Conservation (phyloP, 169 alveolate genomes). For the Plasmodium berghei region DNA sequence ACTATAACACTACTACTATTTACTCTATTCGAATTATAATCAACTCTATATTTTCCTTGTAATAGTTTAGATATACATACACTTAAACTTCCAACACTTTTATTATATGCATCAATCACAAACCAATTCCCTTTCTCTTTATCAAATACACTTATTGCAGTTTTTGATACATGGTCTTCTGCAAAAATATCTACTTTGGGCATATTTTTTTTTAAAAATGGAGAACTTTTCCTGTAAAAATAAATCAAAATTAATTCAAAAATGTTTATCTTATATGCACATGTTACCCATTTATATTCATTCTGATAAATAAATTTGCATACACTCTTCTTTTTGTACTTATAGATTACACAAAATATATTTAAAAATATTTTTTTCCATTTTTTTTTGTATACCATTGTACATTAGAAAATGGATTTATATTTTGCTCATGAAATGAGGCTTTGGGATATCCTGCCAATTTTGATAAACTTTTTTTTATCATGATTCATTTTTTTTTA, state of each 20-base stretch:
- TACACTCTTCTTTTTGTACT: neutral
- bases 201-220: slow-evolving; percentile 89
- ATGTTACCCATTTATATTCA: no score
- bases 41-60: slow-evolving; percentile 87
- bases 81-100: slow-evolving; percentile 86
- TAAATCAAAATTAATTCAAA: no score
- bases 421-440: slow-evolving; percentile 86
- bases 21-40: slow-evolving; percentile 79
- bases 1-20: slow-evolving; percentile 92
- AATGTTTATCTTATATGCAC: no score
- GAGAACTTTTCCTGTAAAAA: slow-evolving; percentile 85
- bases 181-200: slow-evolving; percentile 88
- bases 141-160: slow-evolving; percentile 86
- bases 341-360: neutral
- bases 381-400: slow-evolving; percentile 83
- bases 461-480: slow-evolving; percentile 27
- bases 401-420: slow-evolving; percentile 90
- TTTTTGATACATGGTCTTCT: slow-evolving; percentile 85
- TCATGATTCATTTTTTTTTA: slow-evolving; percentile 50
- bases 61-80: slow-evolving; percentile 81
- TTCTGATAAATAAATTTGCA: no score
- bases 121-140: slow-evolving; percentile 89
- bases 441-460: slow-evolving; percentile 81
- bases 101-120: slow-evolving; percentile 88
- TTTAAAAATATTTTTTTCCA: neutral